Evolutionary conservation across 2,329 filamentous ascomycete genomes (phyloP), one percentile per base, ranked within the genome.

Genomic region (Aspergillus latus): DNA sequence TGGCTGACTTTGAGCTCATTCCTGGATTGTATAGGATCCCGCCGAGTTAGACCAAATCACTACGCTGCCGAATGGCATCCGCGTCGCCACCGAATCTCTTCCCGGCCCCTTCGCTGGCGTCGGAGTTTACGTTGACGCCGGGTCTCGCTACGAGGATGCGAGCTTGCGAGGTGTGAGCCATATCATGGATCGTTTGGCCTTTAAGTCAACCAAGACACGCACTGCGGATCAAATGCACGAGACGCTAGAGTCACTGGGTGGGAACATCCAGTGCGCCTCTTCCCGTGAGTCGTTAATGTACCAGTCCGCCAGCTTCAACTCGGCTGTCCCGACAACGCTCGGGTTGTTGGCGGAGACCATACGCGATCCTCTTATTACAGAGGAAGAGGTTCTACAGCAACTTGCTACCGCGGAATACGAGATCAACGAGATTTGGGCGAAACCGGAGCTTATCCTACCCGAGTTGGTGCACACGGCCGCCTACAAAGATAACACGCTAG

Each of bases 281-380:
- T 96, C 92, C 1, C 84, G 94, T 62, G 94, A 99, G 76, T 91
- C 91, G 55, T 84, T 99, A 77, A 99, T 99, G 94, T 99, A 99
- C 79, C 94, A 99, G 75, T 90, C 92, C 1, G 94, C 94, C 28
- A 97, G 92, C 30, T 99, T 99, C 84, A 99, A 99, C 79, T 88
- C 88, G 28, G 88, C 91, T 15, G 92, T 99, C 7, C 87, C 90
- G 5, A 85, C 85, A 6, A 91, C 93, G 10, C 84, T 96, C 26
- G 90, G 82, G 30, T 77, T 99, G 15, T 84, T 99, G 40, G 93
- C 94, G 57, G 94, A 99, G 74, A 97, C 94, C 30, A 95, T 99
- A 60, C 88, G 91, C 57, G 84, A 95, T 63, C 91, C 94, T 5
- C 74, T 82, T 54, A 88, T 97, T 63, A 95, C 90, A 7, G 88